phyloP scores from a whole-genome alignment of 257 asterid species.

The Solanum acaule region DNA sequence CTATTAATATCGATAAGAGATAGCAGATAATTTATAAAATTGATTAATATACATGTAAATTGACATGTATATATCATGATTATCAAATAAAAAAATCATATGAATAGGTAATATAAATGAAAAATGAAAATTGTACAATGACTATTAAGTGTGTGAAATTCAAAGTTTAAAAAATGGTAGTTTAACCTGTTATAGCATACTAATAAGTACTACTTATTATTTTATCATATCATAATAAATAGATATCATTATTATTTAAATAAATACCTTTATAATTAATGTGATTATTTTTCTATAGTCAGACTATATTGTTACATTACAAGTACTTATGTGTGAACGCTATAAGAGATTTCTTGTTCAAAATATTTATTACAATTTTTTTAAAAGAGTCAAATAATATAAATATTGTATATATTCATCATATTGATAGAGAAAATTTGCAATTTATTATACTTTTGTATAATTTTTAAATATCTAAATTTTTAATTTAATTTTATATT shows the following conservation, averaged over 20 bases:
- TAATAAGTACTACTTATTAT: background rate
- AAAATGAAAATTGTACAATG: background rate
- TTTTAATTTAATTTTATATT: too few relatives aligned
- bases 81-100: background rate
- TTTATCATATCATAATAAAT: background rate
- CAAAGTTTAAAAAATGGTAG: background rate
- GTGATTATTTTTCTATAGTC: background rate
- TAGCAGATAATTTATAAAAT: background rate
- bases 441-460: too few relatives aligned
- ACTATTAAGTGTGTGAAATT: background rate
- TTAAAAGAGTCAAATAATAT: too few relatives aligned
- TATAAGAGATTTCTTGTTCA: background rate
- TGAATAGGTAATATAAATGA: background rate
- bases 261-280: background rate
- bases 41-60: background rate
- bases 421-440: background rate
- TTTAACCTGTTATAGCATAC: background rate
- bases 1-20: background rate
- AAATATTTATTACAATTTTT: too few relatives aligned
- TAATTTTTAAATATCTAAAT: too few relatives aligned
- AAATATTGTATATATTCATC: background rate
- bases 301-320: background rate
- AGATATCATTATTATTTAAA: background rate
- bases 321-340: background rate
- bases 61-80: too few relatives aligned